Evolutionary conservation across 768 basidiomycete species (phyloP), one percentile per base, ranked within the genome.

Genomic region (Panus rudis): DNA sequence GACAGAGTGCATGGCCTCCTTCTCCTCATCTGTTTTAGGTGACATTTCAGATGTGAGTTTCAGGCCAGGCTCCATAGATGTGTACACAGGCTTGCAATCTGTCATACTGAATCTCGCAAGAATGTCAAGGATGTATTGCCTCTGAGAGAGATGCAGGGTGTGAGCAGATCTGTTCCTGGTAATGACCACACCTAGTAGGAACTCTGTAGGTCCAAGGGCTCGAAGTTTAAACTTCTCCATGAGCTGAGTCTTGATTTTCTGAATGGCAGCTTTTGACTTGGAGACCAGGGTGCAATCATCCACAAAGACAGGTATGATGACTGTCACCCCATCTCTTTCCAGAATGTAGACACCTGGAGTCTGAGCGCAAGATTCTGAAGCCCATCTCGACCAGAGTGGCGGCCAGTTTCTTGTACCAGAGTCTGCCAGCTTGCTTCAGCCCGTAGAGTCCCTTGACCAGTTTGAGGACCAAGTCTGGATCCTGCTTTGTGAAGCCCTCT

Each of bases 361-460:
- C 50, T 6, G 13, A 33, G 7, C 27, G 38, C 2, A 31, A 14
- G 17, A 41, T 26, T 6, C 6, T 39, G 27, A 47, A 51, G 2
- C 37, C 51, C n/a, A 46, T 3, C 14, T 39, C 37, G 6, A 6
- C 25, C 24, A 50, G 45, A n/a, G 32, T 19, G 1, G 20, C 31
- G 21, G 43, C 12, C 1, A 59, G 42, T 21, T n/a, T 48, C n/a
- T 47, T 16, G 42, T 57, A 47, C 59, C 59, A 61, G 1, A 16
- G 32, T 3, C 46, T 43, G 0, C 54, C 53, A 11, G 42, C 42
- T 33, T 61, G 59, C 28, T 58, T 57, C 2, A 65, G 50, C 4
- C 63, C 56, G 41, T 64, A 64, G 0, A 65, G 43, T 4, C 47
- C 23, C 21, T 48, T 43, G n/a, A 22, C 17, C 2, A 57, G 49